A percentile compares a stretch with the other conserved stretches of the same genome.
phyloP scores from a whole-genome alignment of 306 rosid species.

The Hylodesmum podocarpum region DNA sequence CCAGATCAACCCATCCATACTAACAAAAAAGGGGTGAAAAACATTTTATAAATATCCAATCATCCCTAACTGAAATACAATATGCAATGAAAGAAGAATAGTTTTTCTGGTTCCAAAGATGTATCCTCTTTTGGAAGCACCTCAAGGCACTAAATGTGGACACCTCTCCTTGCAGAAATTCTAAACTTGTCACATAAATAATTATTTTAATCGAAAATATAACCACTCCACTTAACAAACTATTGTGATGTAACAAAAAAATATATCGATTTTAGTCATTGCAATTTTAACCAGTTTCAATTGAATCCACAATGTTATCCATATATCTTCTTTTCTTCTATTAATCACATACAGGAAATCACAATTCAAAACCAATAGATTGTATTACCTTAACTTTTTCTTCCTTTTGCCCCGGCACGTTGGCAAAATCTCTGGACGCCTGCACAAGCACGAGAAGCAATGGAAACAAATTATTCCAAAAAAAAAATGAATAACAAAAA shows the following conservation, averaged over 20 bases:
- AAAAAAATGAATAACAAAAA: background rate
- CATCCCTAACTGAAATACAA: background rate
- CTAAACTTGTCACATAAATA: no score
- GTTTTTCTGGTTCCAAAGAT: background rate
- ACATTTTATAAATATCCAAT: background rate
- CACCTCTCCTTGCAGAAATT: background rate
- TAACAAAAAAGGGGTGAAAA: background rate
- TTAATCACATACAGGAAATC: slow-evolving; percentile 1
- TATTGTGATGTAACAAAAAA: background rate
- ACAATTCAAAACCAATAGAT: slow-evolving; percentile 13
- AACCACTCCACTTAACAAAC: background rate
- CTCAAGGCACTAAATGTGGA: background rate
- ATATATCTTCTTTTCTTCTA: background rate
- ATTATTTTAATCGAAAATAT: no score
- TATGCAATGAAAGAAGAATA: background rate
- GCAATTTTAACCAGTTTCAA: background rate
- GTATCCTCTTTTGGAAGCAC: background rate
- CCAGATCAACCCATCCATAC: background rate
- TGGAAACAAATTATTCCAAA: background rate
- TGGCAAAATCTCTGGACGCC: slow-evolving; percentile 63
- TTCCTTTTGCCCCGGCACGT: slow-evolving; percentile 55
- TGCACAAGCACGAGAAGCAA: slow-evolving; percentile 47
- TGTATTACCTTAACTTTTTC: slow-evolving; percentile 61
- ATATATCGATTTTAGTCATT: background rate
- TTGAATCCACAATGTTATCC: background rate